Evolutionary conservation across 2,329 filamentous ascomycete genomes (phyloP).

Genomic region (Cercospora sesami): DNA sequence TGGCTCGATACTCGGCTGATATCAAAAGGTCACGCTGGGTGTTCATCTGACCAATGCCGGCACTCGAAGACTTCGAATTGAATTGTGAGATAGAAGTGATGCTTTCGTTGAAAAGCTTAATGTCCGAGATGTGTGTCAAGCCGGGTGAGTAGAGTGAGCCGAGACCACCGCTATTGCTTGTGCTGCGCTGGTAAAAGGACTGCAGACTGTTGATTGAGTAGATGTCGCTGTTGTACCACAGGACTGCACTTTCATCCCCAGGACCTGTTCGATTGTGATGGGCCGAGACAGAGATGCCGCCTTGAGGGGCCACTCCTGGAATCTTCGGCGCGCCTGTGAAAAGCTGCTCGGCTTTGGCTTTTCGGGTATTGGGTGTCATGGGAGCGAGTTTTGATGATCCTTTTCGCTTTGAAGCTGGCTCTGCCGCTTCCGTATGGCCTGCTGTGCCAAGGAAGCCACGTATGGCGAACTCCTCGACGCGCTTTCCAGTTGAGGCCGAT

Average conservation of each 20-base stretch:
- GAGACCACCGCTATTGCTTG: slow-evolving; percentile 32
- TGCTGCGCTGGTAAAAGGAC: slow-evolving; percentile 48
- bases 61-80: slow-evolving; percentile 34
- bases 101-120: slow-evolving; percentile 45
- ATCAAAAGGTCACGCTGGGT: slow-evolving; percentile 48
- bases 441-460: slow-evolving; percentile 36
- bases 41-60: slow-evolving; percentile 45
- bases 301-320: slow-evolving; percentile 37
- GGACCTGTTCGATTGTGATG: slow-evolving; percentile 36
- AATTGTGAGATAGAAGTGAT: slow-evolving; percentile 49
- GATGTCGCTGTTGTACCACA: slow-evolving; percentile 50
- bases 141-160: slow-evolving; percentile 46
- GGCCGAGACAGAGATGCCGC: slow-evolving; percentile 46
- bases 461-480: slow-evolving; percentile 33
- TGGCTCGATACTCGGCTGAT: slow-evolving; percentile 47
- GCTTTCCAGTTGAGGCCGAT: slow-evolving; percentile 23
- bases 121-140: slow-evolving; percentile 44
- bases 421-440: slow-evolving; percentile 25
- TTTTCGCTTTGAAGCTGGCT: slow-evolving; percentile 36
- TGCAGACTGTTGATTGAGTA: slow-evolving; percentile 49
- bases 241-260: slow-evolving; percentile 47
- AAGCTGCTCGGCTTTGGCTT: slow-evolving; percentile 47
- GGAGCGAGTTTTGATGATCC: slow-evolving; percentile 45
- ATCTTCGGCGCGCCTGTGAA: slow-evolving; percentile 45
- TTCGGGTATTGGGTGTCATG: slow-evolving; percentile 54